These are phyloP conservation scores for Apiospora kogelbergensis DNA, from an alignment of 2,329 filamentous ascomycete species.

Conservation along the genomic window DNA sequence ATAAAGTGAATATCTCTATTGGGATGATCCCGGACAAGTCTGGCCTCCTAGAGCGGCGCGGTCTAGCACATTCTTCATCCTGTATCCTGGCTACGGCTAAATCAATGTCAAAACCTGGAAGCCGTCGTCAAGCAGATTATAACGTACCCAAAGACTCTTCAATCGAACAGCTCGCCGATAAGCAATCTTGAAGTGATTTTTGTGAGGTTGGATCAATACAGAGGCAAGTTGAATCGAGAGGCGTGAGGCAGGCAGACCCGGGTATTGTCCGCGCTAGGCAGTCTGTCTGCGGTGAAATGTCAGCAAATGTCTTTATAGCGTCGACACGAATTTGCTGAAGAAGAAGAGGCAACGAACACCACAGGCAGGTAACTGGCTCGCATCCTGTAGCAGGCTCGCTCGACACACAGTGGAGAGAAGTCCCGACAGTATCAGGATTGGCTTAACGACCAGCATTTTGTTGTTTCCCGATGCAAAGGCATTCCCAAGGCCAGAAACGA, in stretches of 20 bases:
- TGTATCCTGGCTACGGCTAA: constrained; percentile 32
- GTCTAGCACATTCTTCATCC: constrained; percentile 32
- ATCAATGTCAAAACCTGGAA: neutral
- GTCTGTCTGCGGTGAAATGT: constrained; percentile 16
- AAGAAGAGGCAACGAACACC: constrained; percentile 18
- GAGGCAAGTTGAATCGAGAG: constrained; percentile 28
- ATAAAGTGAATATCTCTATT: constrained; percentile 35
- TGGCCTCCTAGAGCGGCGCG: constrained; percentile 29
- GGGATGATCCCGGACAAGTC: constrained; percentile 36
- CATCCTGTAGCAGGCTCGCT: constrained; percentile 17
- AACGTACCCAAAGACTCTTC: constrained; percentile 27
- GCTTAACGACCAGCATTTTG: constrained; percentile 9
- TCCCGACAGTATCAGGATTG: neutral
- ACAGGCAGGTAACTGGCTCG: constrained; percentile 19
- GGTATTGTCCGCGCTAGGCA: constrained; percentile 24
- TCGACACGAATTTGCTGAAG: too few species aligned
- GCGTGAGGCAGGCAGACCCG: constrained; percentile 22
- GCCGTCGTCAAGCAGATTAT: neutral
- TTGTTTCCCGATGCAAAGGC: neutral
- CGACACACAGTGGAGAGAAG: constrained; percentile 3
- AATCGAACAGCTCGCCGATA: constrained; percentile 24
- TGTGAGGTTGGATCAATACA: constrained; percentile 25
- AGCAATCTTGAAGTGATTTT: constrained; percentile 21
- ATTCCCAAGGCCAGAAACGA: neutral
- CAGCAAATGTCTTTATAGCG: neutral